Evolutionary conservation across 345 rosid species (phyloP), one percentile per base, ranked within the genome.

Genomic region (Camelina hispida): DNA sequence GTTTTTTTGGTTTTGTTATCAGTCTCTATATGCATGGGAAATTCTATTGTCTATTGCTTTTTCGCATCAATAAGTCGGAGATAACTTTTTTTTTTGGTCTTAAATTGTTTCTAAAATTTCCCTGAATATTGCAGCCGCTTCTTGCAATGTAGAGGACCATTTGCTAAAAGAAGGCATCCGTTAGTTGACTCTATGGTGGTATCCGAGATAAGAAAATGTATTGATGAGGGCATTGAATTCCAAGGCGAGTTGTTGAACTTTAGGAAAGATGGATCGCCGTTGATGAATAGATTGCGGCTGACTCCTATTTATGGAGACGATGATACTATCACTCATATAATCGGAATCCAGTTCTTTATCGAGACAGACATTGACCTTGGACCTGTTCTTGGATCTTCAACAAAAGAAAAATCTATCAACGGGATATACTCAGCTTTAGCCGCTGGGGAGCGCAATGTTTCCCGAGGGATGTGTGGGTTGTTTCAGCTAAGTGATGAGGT

Each of bases 151-250:
- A 85, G 96, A 83, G 96, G 97, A 44, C 96, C 94, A 35, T 93
- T 93, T 85, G 96, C 97, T 28, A 93, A 93, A 80, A 82, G 96
- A 79, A 86, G 96, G 80, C 97, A 93, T 65, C 93, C 94, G 25
- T 71, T 86, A 75, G 96, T 93, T 51, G 91, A 90, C 73, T 93
- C 93, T 30, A 51, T 87, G 2, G 87, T 87, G 58, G 87, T 92
- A 59, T 75, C 96, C 10, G 90, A 92, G 80, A 88, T 92, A 68
- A 85, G 93, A 77, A 87, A 83, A 83, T 92, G 96, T 83, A 88
- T 92, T 66, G 93, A 86, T 6, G 85, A 90, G 81, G 94, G 96
- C 59, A 81, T 88, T 66, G 94, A 88, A 77, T 93, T 93, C 72
- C 94, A 90, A 66, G 98, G 94, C 3, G 94, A 88, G 81, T 72